These are phyloP conservation scores for Boletus holoroseus DNA, from an alignment of 1,284 basidiomycete species.

Conservation along the genomic window DNA sequence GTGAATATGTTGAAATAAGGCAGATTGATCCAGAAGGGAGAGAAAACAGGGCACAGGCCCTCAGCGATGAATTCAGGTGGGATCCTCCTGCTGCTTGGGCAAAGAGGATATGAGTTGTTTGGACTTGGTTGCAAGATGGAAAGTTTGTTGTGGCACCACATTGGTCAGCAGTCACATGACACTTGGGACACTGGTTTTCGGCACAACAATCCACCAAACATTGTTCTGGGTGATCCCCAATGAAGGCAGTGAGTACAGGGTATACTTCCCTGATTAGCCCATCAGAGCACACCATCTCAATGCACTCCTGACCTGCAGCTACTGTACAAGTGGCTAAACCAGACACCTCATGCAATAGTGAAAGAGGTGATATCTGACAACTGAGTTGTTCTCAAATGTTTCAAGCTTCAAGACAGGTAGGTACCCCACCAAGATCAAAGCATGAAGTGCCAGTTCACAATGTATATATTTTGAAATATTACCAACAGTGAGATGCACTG, in stretches of 20 bases:
- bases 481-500: no score
- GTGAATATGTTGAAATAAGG: not conserved
- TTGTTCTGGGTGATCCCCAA: not conserved
- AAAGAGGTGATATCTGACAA: no score
- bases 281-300: not conserved
- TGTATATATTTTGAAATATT: no score
- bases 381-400: no score
- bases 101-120: not conserved
- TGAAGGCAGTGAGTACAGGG: not conserved
- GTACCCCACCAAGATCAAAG: no score
- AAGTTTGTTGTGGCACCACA: not conserved
- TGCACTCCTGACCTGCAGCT: not conserved
- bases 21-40: not conserved
- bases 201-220: not conserved
- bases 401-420: no score
- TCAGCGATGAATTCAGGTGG: not conserved
- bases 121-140: not conserved
- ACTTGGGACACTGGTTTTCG: not conserved
- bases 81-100: not conserved
- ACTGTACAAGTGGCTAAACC: not conserved
- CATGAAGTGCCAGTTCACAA: no score
- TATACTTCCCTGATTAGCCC: not conserved
- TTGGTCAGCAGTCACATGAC: not conserved
- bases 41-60: not conserved
- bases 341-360: no score